phyloP scores from a whole-genome alignment of 768 basidiomycete genomes.

The Lactarius psammicola region DNA sequence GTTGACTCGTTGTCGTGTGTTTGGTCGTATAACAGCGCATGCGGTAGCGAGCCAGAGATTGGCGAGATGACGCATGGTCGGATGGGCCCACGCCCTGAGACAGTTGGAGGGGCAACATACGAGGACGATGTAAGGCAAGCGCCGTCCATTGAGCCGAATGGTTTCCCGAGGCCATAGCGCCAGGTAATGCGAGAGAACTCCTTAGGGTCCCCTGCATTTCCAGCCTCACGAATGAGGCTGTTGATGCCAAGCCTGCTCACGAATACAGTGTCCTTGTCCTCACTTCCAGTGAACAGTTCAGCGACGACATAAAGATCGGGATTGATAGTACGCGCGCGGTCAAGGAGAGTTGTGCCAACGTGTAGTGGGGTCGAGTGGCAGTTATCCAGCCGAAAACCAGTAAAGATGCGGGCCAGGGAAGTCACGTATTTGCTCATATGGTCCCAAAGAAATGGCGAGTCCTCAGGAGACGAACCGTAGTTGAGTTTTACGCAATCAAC shows the following conservation, averaged over 20 bases:
- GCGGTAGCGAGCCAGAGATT: slow-evolving; percentile 82
- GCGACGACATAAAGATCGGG: slow-evolving; percentile 96
- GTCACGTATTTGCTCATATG: slow-evolving; percentile 86
- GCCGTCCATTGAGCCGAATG: slow-evolving; percentile 93
- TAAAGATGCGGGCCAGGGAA: slow-evolving; percentile 77
- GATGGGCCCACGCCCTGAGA: slow-evolving; percentile 77
- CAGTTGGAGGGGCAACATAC: slow-evolving; percentile 71
- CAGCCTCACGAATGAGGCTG: slow-evolving; percentile 91
- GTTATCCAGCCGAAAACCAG: slow-evolving; percentile 98
- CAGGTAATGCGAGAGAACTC: slow-evolving; percentile 88
- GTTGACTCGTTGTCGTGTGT: slow-evolving; percentile 98
- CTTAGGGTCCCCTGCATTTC: slow-evolving; percentile 86
- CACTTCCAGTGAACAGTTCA: slow-evolving; percentile 94
- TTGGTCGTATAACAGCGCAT: slow-evolving; percentile 91
- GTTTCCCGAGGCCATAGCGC: slow-evolving; percentile 88
- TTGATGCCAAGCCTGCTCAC: slow-evolving; percentile 92
- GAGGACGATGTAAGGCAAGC: slow-evolving; percentile 69
- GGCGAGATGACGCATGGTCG: slow-evolving; percentile 73
- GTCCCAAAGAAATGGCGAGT: slow-evolving; percentile 77
- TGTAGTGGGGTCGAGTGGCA: slow-evolving; percentile 96
- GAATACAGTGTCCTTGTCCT: slow-evolving; percentile 90
- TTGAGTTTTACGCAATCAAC: slow-evolving; percentile 97
- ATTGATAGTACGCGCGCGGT: slow-evolving; percentile 82
- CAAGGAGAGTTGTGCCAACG: slow-evolving; percentile 94
- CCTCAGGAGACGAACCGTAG: slow-evolving; percentile 59